Conservation (phyloP, 1,284 basidiomycete species). For the Microbotryum silenes-acaulis region DNA sequence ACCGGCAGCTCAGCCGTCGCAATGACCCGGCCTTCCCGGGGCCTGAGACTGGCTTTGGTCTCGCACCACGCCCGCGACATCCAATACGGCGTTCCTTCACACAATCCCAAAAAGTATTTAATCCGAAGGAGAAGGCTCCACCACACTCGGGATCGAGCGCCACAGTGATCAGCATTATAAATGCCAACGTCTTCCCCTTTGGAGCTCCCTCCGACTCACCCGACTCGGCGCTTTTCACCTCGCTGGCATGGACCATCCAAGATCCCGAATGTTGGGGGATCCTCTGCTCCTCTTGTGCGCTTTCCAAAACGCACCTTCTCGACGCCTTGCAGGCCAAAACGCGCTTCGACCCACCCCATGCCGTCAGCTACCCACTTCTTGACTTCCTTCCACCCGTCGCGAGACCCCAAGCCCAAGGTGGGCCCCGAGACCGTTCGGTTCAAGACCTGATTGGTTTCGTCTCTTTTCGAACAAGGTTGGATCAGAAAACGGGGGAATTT, state of each 20-base stretch:
- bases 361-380: constrained; percentile 22
- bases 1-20: too few species aligned
- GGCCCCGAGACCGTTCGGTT: constrained; percentile 14
- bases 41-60: too few species aligned
- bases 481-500: constrained; percentile 59
- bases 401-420: constrained; percentile 12
- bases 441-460: constrained; percentile 32
- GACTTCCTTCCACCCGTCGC: constrained; percentile 8
- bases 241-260: constrained; percentile 12
- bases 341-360: constrained; percentile 13
- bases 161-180: constrained; percentile 1
- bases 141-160: too few species aligned
- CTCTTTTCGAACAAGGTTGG: constrained; percentile 35
- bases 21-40: too few species aligned
- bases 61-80: too few species aligned
- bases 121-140: too few species aligned
- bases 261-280: constrained; percentile 24
- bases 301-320: constrained; percentile 9
- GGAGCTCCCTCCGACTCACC: constrained; percentile 20
- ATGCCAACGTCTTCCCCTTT: constrained; percentile 21
- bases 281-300: constrained; percentile 13
- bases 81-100: too few species aligned
- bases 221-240: constrained; percentile 8
- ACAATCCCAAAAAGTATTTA: too few species aligned
- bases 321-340: constrained; percentile 14